Conservation (phyloP, 306 rosid genomes). For the Rosa chinensis region DNA sequence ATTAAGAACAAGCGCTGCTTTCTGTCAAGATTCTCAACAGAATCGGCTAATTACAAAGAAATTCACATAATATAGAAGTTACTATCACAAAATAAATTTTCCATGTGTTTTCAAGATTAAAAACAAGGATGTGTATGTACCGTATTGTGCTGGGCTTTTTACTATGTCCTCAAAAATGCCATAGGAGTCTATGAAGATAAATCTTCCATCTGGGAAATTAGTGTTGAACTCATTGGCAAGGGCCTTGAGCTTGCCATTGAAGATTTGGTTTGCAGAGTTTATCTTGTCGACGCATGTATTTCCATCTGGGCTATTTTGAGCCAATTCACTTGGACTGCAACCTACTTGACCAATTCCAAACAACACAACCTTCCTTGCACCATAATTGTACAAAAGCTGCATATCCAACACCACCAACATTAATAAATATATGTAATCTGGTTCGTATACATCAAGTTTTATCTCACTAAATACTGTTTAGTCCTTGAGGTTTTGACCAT, state of each 20-base stretch:
- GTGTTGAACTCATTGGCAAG: slow-evolving; percentile 70
- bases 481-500: too few relatives aligned
- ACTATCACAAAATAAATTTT: not conserved
- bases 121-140: slow-evolving; percentile 31
- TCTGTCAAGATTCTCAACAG: not conserved
- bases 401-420: not conserved
- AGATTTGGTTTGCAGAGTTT: slow-evolving; percentile 77
- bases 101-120: not conserved
- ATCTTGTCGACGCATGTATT: slow-evolving; percentile 67
- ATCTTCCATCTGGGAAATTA: slow-evolving; percentile 53
- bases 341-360: slow-evolving; percentile 94
- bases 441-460: not conserved
- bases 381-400: slow-evolving; percentile 65
- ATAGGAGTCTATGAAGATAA: slow-evolving; percentile 66
- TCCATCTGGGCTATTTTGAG: slow-evolving; percentile 83
- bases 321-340: slow-evolving; percentile 80
- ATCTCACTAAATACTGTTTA: too few relatives aligned
- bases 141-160: slow-evolving; percentile 64
- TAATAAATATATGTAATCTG: not conserved
- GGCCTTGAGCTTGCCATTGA: slow-evolving; percentile 61
- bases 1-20: not conserved
- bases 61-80: not conserved
- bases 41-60: not conserved
- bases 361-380: slow-evolving; percentile 83
- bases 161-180: slow-evolving; percentile 73